Evolutionary conservation across 352 stramenopile species (phyloP), one percentile per base, ranked within the genome.

Genomic region (Phytophthora boehmeriae): DNA sequence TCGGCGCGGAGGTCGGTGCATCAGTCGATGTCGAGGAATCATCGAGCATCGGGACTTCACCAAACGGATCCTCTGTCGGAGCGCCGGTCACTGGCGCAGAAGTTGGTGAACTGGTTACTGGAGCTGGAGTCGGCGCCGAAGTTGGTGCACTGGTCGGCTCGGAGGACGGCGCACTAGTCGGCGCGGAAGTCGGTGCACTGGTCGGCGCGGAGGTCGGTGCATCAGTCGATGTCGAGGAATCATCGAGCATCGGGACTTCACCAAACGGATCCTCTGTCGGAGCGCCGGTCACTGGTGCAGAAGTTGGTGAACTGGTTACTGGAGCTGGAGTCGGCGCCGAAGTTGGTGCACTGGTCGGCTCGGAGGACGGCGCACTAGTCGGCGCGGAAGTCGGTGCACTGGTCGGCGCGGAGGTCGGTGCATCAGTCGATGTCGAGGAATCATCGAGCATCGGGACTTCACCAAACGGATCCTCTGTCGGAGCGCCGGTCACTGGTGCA

Each of bases 331-430:
- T 38, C 36, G 63, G 38, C 17, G 46, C 34, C 2, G 9, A 44
- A 9, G 28, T 51, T 35, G 47, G 30, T 36, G 30, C 11, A 6
- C 11, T 11, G 6, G 30, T 36, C 30, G 30, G 2, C 36, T 36
- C 17, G 41, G 30, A 11, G 30, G 11, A 6, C 30, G 30, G 6
- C 6, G 20, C n/a, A 8, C 14, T 14, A 4, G 50, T 11, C 11
- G 30, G 6, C 30, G 11, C 38, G 4, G 38, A 11, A 16, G 14
- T 44, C 9, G 38, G 38, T 22, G 38, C 13, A 22, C 55, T 44
- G 14, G 61, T 70, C 49, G 53, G 45, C 5, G 46, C 46, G 22
- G 46, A 49, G 19, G 38, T 63, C 2, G 49, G 57, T 17, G 38
- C 34, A 56, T 44, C 17, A 2, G 54, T 22, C 22, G 38, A 8